Evolutionary conservation across 768 basidiomycete genomes (phyloP).

Genomic region (Cystofilobasidium ferigula): DNA sequence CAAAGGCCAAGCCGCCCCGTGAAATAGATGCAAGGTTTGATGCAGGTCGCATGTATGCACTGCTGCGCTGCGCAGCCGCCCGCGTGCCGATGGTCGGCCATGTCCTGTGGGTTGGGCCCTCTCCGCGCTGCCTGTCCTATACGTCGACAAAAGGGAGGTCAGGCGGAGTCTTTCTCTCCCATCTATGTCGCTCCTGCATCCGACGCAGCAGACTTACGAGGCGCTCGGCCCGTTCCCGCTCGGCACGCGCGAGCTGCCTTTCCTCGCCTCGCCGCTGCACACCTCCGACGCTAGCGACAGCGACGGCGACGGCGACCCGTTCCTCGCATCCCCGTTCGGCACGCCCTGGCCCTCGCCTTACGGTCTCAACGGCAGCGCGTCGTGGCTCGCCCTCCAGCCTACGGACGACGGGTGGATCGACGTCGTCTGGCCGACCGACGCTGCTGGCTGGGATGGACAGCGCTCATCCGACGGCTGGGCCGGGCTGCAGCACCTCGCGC

Average conservation of each 20-base stretch:
- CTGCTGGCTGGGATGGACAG: conserved; percentile 55
- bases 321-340: conserved; percentile 29
- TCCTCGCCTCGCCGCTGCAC: conserved; percentile 54
- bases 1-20: too few relatives aligned
- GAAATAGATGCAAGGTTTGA: too few relatives aligned
- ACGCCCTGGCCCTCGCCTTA: conserved; percentile 54
- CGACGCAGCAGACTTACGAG: conserved; percentile 1
- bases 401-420: conserved; percentile 8
- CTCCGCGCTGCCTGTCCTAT: too few relatives aligned
- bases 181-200: background rate
- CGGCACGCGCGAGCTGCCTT: conserved; percentile 72
- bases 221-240: conserved; percentile 74
- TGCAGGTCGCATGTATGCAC: too few relatives aligned
- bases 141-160: too few relatives aligned
- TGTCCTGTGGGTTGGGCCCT: too few relatives aligned
- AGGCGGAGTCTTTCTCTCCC: too few relatives aligned
- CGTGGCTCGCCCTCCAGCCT: conserved; percentile 13
- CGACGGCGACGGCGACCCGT: conserved; percentile 13
- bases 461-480: conserved; percentile 78
- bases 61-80: too few relatives aligned
- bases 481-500: conserved; percentile 63
- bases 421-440: background rate
- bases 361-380: conserved; percentile 48
- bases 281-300: conserved; percentile 44
- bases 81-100: too few relatives aligned